Conservation (phyloP, 805 yeast species). For the Candida tibetensis region DNA sequence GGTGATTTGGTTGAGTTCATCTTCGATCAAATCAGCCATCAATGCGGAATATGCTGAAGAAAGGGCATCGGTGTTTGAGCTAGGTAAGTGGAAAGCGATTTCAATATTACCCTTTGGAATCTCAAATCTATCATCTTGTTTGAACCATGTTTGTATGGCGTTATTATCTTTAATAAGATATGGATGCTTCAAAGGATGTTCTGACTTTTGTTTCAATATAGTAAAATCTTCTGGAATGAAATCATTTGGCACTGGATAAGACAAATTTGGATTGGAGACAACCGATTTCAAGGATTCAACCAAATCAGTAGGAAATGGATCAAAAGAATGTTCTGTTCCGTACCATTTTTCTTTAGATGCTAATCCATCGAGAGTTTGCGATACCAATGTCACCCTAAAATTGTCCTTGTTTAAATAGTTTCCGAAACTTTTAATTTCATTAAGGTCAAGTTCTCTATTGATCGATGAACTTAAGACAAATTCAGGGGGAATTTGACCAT, state of each 20-base stretch:
- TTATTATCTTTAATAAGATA: slow-evolving; percentile 51
- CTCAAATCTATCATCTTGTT: slow-evolving; percentile 84
- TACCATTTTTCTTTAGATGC: slow-evolving; percentile 76
- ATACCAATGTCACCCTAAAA: slow-evolving; percentile 56
- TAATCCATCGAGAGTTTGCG: slow-evolving; percentile 45
- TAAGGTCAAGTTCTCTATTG: slow-evolving; percentile 57
- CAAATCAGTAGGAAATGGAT: slow-evolving; percentile 42
- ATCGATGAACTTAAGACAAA: slow-evolving; percentile 57
- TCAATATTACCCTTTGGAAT: slow-evolving; percentile 81
- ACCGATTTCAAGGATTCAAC: slow-evolving; percentile 26
- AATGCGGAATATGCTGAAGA: slow-evolving; percentile 58
- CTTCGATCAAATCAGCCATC: slow-evolving; percentile 69
- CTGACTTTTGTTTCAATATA: slow-evolving; percentile 44
- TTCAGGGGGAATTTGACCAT: slow-evolving; percentile 56
- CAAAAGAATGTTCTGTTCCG: slow-evolving; percentile 72
- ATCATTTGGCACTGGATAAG: slow-evolving; percentile 69
- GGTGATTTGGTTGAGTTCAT: slow-evolving; percentile 68
- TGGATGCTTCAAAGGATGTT: slow-evolving; percentile 52
- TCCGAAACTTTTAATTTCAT: slow-evolving; percentile 48
- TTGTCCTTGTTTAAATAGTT: slow-evolving; percentile 54
- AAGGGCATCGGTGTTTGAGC: slow-evolving; percentile 55
- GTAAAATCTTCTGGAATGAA: slow-evolving; percentile 80
- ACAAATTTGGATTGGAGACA: slow-evolving; percentile 36
- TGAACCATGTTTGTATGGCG: slow-evolving; percentile 72
- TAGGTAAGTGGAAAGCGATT: slow-evolving; percentile 63